Evolutionary conservation across 1,284 basidiomycete species (phyloP), one percentile per base, ranked within the genome.

Genomic region (Microbotryum intermedium): DNA sequence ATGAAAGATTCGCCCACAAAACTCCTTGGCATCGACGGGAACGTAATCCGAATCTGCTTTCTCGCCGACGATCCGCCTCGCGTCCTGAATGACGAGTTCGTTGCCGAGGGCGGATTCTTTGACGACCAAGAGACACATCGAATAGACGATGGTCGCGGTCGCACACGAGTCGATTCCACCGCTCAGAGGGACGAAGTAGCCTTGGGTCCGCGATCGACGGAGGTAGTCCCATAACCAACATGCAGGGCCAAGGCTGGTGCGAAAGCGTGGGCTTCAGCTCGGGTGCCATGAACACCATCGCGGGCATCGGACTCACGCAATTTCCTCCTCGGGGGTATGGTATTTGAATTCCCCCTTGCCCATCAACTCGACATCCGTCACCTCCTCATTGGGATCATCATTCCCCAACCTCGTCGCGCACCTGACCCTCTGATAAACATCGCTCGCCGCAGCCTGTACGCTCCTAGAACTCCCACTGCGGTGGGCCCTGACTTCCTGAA

Each of bases 211-310:
- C 16, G 94, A 97, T 44, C 94, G 84, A 28, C 94, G 82, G 45
- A 99, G 82, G 72, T 98, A 98, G 75, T 99, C 95, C 95, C 94
- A 99, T 9, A 99, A 80, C 94, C 94, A 99, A 73, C 94, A 98
- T 5, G 94, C 95, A 1, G 94, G 94, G 6, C 94, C 95, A 3
- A 97, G 79, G 2, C 91, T 95, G 68, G 44, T 26, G 43, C 30
- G 44, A 7, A 16, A 25, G 30, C 3, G n/a, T 5, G 8, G 1
- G 16, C n/a, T 4, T 53, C 45, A 48, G 30, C 34, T 25, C 2
- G 10, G 13, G 4, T 8, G 18, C 16, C 3, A 8, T 5, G 10
- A 39, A 28, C 23, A 13, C 10, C n/a, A 20, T n/a, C 23, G 42
- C 20, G n/a, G 18, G 30, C 16, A 18, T 53, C 10, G 28, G 8